phyloP scores from a whole-genome alignment of 805 yeast species.

The Jamesozyma jinghongensis region DNA sequence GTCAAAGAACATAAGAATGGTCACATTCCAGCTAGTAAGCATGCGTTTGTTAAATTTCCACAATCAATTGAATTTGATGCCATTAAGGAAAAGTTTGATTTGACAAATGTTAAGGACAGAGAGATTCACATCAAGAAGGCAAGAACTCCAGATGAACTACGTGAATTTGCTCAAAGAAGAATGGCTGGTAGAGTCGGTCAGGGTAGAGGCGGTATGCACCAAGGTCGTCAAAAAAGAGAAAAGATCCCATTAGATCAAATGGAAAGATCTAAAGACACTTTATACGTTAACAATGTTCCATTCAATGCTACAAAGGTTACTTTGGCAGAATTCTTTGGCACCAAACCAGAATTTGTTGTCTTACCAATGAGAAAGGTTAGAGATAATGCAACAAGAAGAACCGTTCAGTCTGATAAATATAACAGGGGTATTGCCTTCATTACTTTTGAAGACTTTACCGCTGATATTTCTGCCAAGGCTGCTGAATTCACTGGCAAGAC shows the following conservation, averaged over 20 bases:
- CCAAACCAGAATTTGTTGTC: constrained; percentile 39
- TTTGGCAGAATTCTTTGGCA: constrained; percentile 43
- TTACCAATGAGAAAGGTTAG: constrained; percentile 40
- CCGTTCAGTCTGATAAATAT: constrained; percentile 31
- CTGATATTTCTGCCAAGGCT: constrained; percentile 42
- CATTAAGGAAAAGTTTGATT: constrained; percentile 25
- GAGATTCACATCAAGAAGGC: constrained; percentile 28
- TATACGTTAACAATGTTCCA: constrained; percentile 55
- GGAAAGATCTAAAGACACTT: constrained; percentile 39
- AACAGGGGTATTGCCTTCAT: constrained; percentile 55
- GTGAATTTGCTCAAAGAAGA: constrained; percentile 6
- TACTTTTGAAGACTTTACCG: constrained; percentile 35
- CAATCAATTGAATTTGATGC: constrained; percentile 24
- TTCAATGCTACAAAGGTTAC: constrained; percentile 53
- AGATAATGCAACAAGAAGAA: constrained; percentile 27
- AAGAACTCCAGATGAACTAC: constrained; percentile 12
- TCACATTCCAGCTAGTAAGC: constrained; percentile 21
- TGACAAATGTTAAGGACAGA: constrained; percentile 24
- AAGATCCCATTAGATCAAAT: constrained; percentile 32
- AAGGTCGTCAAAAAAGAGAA: constrained; percentile 22
- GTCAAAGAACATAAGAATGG: constrained; percentile 16
- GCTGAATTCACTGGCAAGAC: constrained; percentile 57
- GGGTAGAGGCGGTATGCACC: constrained; percentile 8
- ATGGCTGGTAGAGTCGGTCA: constrained; percentile 8
- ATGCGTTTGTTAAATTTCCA: constrained; percentile 29